phyloP scores from a whole-genome alignment of 1,139 yeast genomes.

The Kodamaea arcana region DNA sequence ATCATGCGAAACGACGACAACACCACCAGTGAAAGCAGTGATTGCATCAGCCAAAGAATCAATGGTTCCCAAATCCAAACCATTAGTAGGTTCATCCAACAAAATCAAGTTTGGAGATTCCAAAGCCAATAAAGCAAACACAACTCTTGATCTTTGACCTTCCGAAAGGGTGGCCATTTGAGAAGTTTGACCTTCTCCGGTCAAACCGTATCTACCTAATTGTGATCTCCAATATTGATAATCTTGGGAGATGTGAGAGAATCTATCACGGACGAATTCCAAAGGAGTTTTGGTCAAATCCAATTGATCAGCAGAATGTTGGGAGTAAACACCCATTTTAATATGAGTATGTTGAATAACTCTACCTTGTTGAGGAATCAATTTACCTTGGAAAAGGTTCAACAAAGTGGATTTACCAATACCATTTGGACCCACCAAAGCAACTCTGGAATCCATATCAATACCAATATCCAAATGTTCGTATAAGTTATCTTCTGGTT shows the following conservation, averaged over 20 bases:
- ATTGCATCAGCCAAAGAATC: conserved; percentile 98
- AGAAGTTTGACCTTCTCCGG: conserved; percentile 98
- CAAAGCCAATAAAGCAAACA: conserved; percentile 90
- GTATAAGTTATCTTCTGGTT: conserved; percentile 82
- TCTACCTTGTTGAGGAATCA: conserved; percentile 87
- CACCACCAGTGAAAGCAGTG: conserved; percentile 94
- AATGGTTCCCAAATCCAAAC: conserved; percentile 96
- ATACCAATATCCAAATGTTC: conserved; percentile 93
- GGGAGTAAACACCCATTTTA: conserved; percentile 97
- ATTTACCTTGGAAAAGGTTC: conserved; percentile 93
- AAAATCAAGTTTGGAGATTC: conserved; percentile 92
- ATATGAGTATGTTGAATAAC: conserved; percentile 96
- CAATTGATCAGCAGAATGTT: conserved; percentile 97
- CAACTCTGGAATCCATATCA: conserved; percentile 98
- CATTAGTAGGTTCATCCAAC: conserved; percentile 99
- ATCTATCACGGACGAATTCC: conserved; percentile 95
- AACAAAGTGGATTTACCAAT: conserved; percentile 96
- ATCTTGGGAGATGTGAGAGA: conserved; percentile 87
- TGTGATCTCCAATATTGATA: conserved; percentile 99
- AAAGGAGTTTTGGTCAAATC: conserved; percentile 92
- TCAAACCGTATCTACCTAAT: conserved; percentile 95
- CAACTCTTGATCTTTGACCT: conserved; percentile 99
- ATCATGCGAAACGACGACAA: conserved; percentile 97
- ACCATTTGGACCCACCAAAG: conserved; percentile 99
- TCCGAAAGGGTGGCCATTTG: conserved; percentile 98